Percentiles rank a stretch among this genome's conserved stretches.
Evolutionary conservation across 1,284 basidiomycete genomes (phyloP).

Genomic region (Leccinum fuscescens): DNA sequence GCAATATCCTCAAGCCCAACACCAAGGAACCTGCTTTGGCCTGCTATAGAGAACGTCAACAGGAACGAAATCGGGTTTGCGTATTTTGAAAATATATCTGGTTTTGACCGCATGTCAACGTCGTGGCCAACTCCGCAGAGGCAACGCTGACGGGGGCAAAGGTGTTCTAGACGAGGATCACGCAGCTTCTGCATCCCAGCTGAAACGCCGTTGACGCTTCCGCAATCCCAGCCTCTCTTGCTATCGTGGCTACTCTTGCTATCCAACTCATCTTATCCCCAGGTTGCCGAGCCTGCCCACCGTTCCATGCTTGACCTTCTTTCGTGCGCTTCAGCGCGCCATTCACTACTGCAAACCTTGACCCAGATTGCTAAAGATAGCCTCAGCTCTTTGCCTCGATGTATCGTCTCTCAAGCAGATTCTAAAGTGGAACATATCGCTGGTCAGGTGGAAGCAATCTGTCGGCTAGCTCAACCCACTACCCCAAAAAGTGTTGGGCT

Average conservation of each 20-base stretch:
- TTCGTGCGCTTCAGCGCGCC: conserved; percentile 39
- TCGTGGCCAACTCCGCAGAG: no score
- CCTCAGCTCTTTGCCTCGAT: conserved; percentile 72
- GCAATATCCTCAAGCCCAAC: no score
- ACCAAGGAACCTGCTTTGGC: no score
- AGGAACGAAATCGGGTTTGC: no score
- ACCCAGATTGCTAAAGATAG: conserved; percentile 59
- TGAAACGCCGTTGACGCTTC: conserved; percentile 57
- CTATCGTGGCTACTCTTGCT: conserved; percentile 63
- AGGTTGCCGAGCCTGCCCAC: conserved; percentile 38
- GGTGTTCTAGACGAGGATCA: no score
- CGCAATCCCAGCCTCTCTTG: conserved; percentile 62
- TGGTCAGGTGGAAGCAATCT: conserved; percentile 68
- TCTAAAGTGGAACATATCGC: conserved; percentile 67
- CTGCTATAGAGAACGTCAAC: no score
- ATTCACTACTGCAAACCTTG: conserved; percentile 51
- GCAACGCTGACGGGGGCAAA: no score
- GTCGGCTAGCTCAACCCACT: conserved; percentile 44
- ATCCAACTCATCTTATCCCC: conserved; percentile 30
- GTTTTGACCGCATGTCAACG: no score
- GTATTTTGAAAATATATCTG: no score
- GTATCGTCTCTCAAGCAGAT: conserved; percentile 69
- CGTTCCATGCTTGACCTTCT: conserved; percentile 49
- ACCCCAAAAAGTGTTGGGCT: conserved; percentile 26
- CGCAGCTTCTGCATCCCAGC: conserved; percentile 39